A percentile compares a stretch with the other conserved stretches of the same genome.
These are phyloP conservation scores for Thelephora ganbajun DNA, from an alignment of 768 basidiomycete species.

Conservation along the genomic window DNA sequence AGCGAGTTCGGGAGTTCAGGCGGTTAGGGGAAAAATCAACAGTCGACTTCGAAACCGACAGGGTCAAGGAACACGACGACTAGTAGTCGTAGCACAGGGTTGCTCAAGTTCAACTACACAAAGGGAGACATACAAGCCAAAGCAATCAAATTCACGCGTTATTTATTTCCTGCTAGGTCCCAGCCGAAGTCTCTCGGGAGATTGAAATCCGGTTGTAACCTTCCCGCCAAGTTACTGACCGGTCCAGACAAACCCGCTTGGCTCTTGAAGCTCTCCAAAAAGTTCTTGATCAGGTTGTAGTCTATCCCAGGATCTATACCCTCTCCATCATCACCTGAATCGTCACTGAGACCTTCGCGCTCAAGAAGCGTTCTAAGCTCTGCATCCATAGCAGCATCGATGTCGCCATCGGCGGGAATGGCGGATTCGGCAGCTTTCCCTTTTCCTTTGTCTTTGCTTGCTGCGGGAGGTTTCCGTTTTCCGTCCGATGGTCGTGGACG, in stretches of 20 bases:
- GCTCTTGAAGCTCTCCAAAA: conserved; percentile 90
- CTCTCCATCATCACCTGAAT: conserved; percentile 39
- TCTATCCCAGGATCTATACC: conserved; percentile 46
- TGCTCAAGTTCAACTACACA: no score
- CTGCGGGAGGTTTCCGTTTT: conserved; percentile 12
- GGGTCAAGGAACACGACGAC: no score
- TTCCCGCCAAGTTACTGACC: conserved; percentile 78
- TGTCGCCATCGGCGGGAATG: conserved; percentile 43
- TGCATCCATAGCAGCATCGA: conserved; percentile 81
- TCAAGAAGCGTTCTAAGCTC: conserved; percentile 60
- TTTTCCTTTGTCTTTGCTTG: conserved; percentile 33
- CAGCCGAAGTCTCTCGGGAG: conserved; percentile 45
- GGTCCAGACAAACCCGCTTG: conserved; percentile 86
- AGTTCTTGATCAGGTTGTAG: conserved; percentile 91
- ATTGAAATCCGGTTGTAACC: conserved; percentile 62
- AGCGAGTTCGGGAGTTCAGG: conserved; percentile 26
- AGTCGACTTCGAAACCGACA: no score
- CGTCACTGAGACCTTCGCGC: conserved; percentile 12
- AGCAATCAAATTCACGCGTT: no score
- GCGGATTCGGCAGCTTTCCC: conserved; percentile 21
- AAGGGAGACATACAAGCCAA: no score
- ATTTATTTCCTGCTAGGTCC: no score
- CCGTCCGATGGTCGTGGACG: conserved; percentile 22
- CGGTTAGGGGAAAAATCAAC: no score
- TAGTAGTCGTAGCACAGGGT: no score